Evolutionary conservation across 2,329 filamentous ascomycete genomes (phyloP).

Genomic region (Fusarium coicis): DNA sequence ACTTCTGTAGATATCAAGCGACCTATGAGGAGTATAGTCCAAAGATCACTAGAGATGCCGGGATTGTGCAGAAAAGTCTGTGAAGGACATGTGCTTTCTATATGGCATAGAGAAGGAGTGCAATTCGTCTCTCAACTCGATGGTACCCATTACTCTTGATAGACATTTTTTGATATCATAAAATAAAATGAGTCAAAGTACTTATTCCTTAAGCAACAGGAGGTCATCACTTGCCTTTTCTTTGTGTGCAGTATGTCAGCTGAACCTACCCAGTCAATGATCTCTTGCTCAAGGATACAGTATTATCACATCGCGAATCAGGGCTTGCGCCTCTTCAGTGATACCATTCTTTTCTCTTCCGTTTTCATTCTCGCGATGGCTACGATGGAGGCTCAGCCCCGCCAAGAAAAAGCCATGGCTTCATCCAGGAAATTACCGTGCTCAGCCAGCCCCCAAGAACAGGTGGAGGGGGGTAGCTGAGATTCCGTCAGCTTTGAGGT

Average conservation of each 20-base stretch:
- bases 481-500: background rate
- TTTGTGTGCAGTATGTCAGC: background rate
- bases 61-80: background rate
- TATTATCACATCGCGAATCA: rapidly evolving
- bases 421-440: background rate
- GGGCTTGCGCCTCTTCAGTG: background rate
- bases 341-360: rapidly evolving
- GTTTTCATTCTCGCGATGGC: background rate
- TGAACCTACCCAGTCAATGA: background rate
- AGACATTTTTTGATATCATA: background rate
- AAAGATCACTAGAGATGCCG: background rate
- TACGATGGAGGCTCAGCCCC: background rate
- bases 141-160: rapidly evolving
- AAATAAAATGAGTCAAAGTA: too few relatives aligned
- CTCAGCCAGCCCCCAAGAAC: background rate
- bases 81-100: background rate
- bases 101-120: background rate
- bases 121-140: rapidly evolving
- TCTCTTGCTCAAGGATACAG: background rate
- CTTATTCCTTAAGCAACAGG: too few relatives aligned
- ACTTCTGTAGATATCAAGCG: background rate
- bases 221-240: too few relatives aligned
- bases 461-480: background rate
- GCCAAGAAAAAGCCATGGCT: background rate
- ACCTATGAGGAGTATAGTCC: background rate